Base-by-base conservation (phyloP, 441 rosid species). In the Populus hybrid region DNA sequence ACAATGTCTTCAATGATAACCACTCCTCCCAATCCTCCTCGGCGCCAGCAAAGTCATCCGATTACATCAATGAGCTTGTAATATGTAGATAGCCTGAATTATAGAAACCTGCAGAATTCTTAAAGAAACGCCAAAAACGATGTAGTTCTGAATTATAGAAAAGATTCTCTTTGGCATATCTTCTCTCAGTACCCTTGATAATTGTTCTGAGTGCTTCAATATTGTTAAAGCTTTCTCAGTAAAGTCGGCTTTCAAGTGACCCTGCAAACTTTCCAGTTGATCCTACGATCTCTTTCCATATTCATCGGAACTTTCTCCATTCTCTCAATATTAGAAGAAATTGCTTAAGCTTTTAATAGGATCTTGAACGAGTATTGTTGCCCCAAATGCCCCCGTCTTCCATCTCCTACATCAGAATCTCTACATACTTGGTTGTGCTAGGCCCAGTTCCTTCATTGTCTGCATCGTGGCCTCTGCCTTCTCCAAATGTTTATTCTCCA, bases 1-100 rank as follows among this genome's bases (percentile, higher is more conserved):
- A 79, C 5, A 32, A 0, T 7, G 53, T 18, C 53, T 71, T 73
- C 28, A 40, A 53, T 30, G 76, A 78, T 72, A 74, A 74, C 90
- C 88, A 86, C 69, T 83, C 85, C 32, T 76, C 81, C 70, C 76
- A 78, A 34, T 82, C 80, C 76, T 46, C 72, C 79, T 83, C 83
- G 9, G 87, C 86, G 30, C 82, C 81, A 34, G 73, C 79, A n/a
- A 84, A 46, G 71, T 84, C 85, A 3, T 82, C 77, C 57, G 83
- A 72, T 81, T 86, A 86, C 78, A 73, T 3, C 73, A 84, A 80
- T 18, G 83, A 76, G 67, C 75, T 75, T 72, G 86, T 40, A 75
- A 84, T 80, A 2, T 50, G 23, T 5, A 79, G 10, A 78, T 84
- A 83, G n/a, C 86, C 75, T 0, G 71, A 67, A 61, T 77, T 82